Base-by-base conservation (phyloP, 2,329 filamentous ascomycete genomes). In the Tympanopsis confertula region DNA sequence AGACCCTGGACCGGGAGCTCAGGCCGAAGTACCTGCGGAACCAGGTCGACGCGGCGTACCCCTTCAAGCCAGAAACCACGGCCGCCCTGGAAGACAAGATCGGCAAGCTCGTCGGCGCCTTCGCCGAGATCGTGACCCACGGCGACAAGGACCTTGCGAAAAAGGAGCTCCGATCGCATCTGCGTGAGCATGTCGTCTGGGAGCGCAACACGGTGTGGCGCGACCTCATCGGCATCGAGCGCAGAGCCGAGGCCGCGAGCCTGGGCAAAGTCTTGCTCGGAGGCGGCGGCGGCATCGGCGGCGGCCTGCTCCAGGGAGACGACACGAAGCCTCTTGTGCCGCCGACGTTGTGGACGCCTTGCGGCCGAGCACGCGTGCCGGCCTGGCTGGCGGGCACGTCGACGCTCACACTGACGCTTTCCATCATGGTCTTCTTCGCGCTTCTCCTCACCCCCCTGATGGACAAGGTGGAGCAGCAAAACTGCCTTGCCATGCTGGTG, bases 181-280 rank as follows among this genome's bases (percentile, higher is more conserved):
- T 98, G 19, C 72, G 91, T 40, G 91, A 98, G 60, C 91, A 98
- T 57, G 88, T 98, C 15, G 89, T 96, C 1, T 98, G 91, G 91
- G 91, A 98, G 58, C 76, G 91, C 40, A 98, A 98, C 54, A 98
- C 91, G 0, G 91, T 98, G n/a, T 98, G 91, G 91, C 72, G 91
- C 61, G 91, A 98, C 51, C 91, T 98, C 76, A 98, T 98, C 55
- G 91, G 91, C 38, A 89, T 98, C 47, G 91, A 98, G 63, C 74
- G 91, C 17, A 88, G 94, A 54, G 86, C 86, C 1, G 89, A 96
- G 60, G 93, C 91, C 5, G 89, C 89, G 7, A 91, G 89, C 48
- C 71, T 98, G 45, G 91, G 91, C 17, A 77, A 83, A 45, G 84
- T 86, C 1, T 68, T 98, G 39, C 73, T 98, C 2, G 89, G 88